phyloP scores from a whole-genome alignment of 2,329 filamentous ascomycete genomes.

The Sporothrix brasiliensis region DNA sequence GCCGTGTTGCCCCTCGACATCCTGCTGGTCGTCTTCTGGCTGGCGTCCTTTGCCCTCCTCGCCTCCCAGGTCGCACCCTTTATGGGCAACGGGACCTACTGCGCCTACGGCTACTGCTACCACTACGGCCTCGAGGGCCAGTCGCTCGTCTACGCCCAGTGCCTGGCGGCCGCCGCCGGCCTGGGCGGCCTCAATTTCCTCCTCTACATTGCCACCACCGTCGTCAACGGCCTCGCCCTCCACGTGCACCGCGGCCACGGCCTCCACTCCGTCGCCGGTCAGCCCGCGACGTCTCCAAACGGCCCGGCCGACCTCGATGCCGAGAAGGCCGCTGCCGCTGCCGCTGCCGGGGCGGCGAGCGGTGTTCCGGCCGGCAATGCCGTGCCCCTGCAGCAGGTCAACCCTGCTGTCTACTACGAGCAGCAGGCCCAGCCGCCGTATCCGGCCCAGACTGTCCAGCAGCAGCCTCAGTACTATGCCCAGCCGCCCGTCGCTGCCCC shows the following conservation, averaged over 20 bases:
- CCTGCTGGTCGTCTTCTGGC: conserved; percentile 57
- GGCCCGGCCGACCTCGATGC: conserved; percentile 31
- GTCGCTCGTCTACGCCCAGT: conserved; percentile 36
- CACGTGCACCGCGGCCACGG: conserved; percentile 51
- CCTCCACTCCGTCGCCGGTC: conserved; percentile 45
- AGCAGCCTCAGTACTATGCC: neutral
- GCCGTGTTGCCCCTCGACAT: conserved; percentile 56
- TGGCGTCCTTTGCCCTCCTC: conserved; percentile 49
- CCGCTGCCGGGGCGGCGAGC: neutral
- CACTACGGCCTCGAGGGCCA: conserved; percentile 34
- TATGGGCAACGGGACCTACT: conserved; percentile 36
- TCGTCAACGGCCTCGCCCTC: conserved; percentile 48
- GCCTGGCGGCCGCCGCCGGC: conserved; percentile 45
- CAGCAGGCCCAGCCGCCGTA: neutral
- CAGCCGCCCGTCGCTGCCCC: neutral
- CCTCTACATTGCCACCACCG: conserved; percentile 48
- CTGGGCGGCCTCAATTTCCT: conserved; percentile 50
- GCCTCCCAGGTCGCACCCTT: conserved; percentile 44
- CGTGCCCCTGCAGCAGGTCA: conserved; percentile 4
- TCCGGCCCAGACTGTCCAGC: neutral
- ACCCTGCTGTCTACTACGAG: neutral
- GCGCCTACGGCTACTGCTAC: conserved; percentile 39
- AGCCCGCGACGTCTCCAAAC: conserved; percentile 27
- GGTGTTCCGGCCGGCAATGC: neutral
- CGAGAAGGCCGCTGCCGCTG: conserved; percentile 34